These are phyloP conservation scores for Penicillium sp. DNA, from an alignment of 2,329 filamentous ascomycete genomes.

Conservation along the genomic window DNA sequence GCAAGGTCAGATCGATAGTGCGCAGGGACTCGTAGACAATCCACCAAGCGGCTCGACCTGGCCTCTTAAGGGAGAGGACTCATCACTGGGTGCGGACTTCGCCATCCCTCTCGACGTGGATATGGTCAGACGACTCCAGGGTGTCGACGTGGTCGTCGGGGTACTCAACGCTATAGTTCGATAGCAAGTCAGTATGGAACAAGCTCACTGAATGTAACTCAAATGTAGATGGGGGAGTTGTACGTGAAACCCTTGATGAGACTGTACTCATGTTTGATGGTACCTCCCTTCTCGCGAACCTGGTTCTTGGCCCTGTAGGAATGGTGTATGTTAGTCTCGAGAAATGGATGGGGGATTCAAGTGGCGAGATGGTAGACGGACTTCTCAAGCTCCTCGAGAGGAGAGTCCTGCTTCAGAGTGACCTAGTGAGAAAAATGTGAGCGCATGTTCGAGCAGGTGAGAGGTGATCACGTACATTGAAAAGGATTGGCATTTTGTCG, in stretches of 20 bases:
- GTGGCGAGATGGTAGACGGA: constrained; percentile 45
- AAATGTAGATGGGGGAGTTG: too few species aligned
- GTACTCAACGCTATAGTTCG: constrained; percentile 69
- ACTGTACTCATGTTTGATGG: constrained; percentile 80
- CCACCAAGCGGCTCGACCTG: neutral
- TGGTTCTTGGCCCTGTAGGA: constrained; percentile 72
- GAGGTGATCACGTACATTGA: constrained; percentile 37
- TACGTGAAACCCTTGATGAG: constrained; percentile 95
- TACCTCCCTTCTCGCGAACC: constrained; percentile 75
- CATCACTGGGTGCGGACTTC: constrained; percentile 72
- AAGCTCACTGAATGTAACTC: neutral
- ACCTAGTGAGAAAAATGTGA: constrained; percentile 59
- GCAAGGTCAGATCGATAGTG: neutral
- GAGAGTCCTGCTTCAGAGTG: constrained; percentile 74
- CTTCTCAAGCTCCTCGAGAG: constrained; percentile 69
- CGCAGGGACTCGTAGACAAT: neutral
- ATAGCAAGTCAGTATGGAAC: constrained; percentile 10
- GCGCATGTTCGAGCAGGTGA: neutral
- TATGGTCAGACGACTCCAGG: constrained; percentile 69
- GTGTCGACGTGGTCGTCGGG: constrained; percentile 68
- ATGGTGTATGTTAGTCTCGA: constrained; percentile 15
- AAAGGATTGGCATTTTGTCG: constrained; percentile 43
- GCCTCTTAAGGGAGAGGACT: neutral
- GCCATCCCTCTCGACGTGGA: constrained; percentile 78
- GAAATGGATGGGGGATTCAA: neutral